Base-by-base conservation (phyloP, 2,329 filamentous ascomycete genomes). In the Colletotrichum tofieldiae region DNA sequence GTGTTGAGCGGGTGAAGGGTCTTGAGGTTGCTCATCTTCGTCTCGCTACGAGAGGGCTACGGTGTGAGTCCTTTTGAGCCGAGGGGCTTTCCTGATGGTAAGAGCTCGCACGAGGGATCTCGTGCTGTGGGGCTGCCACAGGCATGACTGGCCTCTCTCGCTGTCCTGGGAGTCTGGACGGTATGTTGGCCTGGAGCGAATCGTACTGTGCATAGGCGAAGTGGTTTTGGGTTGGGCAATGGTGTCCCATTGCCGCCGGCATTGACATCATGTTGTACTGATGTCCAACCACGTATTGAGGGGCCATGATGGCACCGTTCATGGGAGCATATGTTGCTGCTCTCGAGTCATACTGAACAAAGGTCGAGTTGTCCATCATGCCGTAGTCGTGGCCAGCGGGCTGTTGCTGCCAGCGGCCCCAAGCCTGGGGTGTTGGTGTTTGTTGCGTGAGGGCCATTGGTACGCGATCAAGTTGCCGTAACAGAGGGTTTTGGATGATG, bases 341-440 rank as follows among this genome's bases (percentile, higher is more conserved):
- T 73, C 85, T 83, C 12, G 85, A 81, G 79, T 88, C 29, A 3
- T 32, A 90, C 9, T 84, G 81, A 75, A 89, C 81, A 74, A 89
- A 81, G 35, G 80, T 77, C n/a, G 83, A 81, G 35, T 82, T 76
- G 61, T 86, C 85, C 82, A 89, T 86, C 79, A 88, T 83, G 71
- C 77, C 73, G 76, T 87, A 89, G 43, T 87, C 85, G 35, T 77
- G 49, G 56, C 74, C 75, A 11, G 77, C 74, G 52, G 81, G 81
- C 55, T 88, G 29, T 3, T 32, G 29, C 29, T 32, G 29, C 29
- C 29, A 32, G 29, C 29, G 29, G 29, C 29, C 29, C 29, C 29
- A 32, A 3, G 29, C 29, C 29, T 32, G 29, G 5, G 29, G 29
- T 5, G 29, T 32, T 3, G 29, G 3, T 32, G 29, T 32, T 32